These are phyloP conservation scores for Capsella bursapastoris DNA, from an alignment of 345 rosid species.

Conservation along the genomic window DNA sequence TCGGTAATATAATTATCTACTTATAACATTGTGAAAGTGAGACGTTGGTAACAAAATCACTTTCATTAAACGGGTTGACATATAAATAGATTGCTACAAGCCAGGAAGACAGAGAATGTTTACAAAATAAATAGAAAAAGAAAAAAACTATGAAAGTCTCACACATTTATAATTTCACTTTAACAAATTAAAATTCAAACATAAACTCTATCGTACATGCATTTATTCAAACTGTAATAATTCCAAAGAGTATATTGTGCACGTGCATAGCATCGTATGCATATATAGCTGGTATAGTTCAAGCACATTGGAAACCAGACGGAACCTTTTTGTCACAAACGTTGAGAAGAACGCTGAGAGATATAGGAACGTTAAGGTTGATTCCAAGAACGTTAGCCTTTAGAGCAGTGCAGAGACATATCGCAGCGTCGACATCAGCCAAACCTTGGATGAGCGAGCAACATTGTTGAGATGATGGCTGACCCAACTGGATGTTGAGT, in stretches of 20 bases:
- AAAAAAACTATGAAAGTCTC: background rate
- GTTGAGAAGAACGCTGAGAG: conserved; percentile 62
- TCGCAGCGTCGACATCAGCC: conserved; percentile 68
- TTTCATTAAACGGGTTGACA: background rate
- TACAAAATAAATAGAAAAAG: background rate
- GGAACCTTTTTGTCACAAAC: conserved; percentile 54
- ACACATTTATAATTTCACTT: background rate
- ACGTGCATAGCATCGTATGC: background rate
- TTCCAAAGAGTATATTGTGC: background rate
- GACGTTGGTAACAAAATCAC: background rate
- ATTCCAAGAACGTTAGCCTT: conserved; percentile 60
- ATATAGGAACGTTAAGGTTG: conserved; percentile 60
- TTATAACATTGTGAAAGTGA: background rate
- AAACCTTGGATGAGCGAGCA: conserved; percentile 60
- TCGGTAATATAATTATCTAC: too few species aligned
- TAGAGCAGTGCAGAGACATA: conserved; percentile 69
- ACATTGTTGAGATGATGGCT: conserved; percentile 51
- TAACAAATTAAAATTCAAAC: background rate
- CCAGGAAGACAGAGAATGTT: background rate
- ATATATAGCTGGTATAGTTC: background rate
- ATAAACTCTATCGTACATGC: conserved; percentile 13
- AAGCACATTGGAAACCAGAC: conserved; percentile 52
- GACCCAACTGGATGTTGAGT: conserved; percentile 48
- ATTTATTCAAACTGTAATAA: conserved; percentile 19
- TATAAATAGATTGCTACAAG: background rate